Evolutionary conservation across 129 eudicot genomes (phyloP), one percentile per base, ranked within the genome.

Genomic region (Artemisia argyi): DNA sequence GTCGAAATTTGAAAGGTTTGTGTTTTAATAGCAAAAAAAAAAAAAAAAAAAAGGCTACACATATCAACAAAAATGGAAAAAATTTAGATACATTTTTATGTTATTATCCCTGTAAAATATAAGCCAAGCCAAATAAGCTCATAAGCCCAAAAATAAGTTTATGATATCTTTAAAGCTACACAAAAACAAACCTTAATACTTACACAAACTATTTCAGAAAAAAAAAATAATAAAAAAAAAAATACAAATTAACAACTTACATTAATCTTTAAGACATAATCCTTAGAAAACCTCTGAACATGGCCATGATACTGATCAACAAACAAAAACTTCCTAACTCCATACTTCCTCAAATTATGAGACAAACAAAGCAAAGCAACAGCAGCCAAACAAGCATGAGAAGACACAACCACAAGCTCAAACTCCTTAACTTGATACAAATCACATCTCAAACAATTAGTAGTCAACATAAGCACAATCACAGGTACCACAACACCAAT

Each of bases 251-350:
- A 4, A 3, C 5, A 35, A 72, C 91, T 88, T 80, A 88, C 96
- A 51, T 79, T 68, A 65, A 88, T 83, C 79, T 85, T 88, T n/a
- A 68, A 81, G 18, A 83, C 77, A 61, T 88, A 88, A 14, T 80
- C 80, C 1, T 59, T 47, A 61, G 88, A 80, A 61, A 88, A 85
- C 47, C 88, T 78, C 47, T 81, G 86, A 55, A 85, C 77, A 61
- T 83, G 86, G 13, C 91, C 91, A 65, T 86, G 78, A 58, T 68
- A 85, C 44, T 88, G 86, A 85, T 88, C 96, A 71, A 88, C 91
- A 81, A 88, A 88, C 76, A 88, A 74, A 74, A 88, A 88, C 73
- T 85, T 88, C 59, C 96, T 63, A 42, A 88, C 76, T 22, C 96
- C 96, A 77, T 88, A 88, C 52, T 88, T 88, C 17, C 96, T 76